phyloP scores from a whole-genome alignment of 192 early-diverging fungal genomes.

The Rhizoclosmatium sp. region DNA sequence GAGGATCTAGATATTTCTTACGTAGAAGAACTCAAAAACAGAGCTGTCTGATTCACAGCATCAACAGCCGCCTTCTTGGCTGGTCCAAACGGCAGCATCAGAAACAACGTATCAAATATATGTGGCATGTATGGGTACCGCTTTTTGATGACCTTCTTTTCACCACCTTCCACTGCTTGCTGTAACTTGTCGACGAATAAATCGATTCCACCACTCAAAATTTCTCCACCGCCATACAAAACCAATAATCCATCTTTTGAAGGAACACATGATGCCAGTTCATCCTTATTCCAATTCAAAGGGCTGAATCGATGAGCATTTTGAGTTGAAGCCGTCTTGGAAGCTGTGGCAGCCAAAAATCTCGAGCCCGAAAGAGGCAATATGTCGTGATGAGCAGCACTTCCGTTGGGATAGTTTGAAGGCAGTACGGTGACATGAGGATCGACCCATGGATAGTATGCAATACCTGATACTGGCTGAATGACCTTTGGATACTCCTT shows the following conservation, averaged over 20 bases:
- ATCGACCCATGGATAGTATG: background rate
- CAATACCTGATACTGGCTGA: slow-evolving; percentile 25
- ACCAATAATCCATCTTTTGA: background rate
- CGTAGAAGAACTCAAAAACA: slow-evolving; percentile 3
- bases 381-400: background rate
- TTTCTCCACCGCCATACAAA: slow-evolving; percentile 18
- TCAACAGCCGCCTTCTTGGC: background rate
- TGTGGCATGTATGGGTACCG: slow-evolving; percentile 29
- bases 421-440: slow-evolving; percentile 16
- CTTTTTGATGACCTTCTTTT: slow-evolving; percentile 1
- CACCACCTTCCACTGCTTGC: background rate
- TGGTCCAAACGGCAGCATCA: background rate
- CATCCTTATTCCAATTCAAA: background rate
- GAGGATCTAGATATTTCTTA: background rate
- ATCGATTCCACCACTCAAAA: slow-evolving; percentile 7
- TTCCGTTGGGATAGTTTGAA: slow-evolving; percentile 15
- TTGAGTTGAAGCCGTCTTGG: background rate
- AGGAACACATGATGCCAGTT: slow-evolving; percentile 5
- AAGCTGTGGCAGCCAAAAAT: slow-evolving; percentile 8
- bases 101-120: slow-evolving; percentile 4
- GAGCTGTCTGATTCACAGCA: background rate
- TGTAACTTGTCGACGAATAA: slow-evolving; percentile 8
- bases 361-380: background rate
- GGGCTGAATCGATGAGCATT: background rate
- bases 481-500: slow-evolving; percentile 4